phyloP scores from a whole-genome alignment of 106 monocot species.

The Phalaenopsis equestris region DNA sequence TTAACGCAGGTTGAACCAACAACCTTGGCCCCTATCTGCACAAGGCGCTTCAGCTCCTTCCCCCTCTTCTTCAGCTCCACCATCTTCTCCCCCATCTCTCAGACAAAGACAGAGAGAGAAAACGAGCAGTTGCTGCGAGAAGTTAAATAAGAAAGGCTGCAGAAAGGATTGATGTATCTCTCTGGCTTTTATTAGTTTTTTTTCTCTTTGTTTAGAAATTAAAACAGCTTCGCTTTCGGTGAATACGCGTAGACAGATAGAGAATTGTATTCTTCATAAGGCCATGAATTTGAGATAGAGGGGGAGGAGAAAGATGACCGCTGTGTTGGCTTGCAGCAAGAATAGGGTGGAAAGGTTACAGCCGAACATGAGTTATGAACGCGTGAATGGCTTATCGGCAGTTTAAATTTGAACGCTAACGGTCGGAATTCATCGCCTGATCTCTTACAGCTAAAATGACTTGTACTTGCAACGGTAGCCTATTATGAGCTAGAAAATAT shows the following conservation, averaged over 20 bases:
- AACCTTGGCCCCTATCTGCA: constrained; percentile 12
- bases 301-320: not conserved
- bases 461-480: not conserved
- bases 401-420: not conserved
- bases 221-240: not conserved
- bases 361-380: not conserved
- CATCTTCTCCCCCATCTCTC: constrained; percentile 8
- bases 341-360: not conserved
- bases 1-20: constrained; percentile 17
- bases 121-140: not conserved
- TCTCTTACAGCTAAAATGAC: not conserved
- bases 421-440: not conserved
- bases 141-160: not conserved
- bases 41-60: constrained; percentile 15
- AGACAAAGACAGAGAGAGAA: not conserved
- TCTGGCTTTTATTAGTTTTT: not conserved
- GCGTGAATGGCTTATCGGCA: not conserved
- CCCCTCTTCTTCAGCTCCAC: constrained; percentile 17
- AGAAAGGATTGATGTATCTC: not conserved
- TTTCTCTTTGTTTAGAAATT: not conserved
- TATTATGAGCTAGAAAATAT: not conserved
- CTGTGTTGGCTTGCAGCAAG: not conserved
- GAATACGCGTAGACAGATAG: not conserved
- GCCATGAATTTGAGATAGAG: not conserved
- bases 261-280: not conserved